Evolutionary conservation across 345 rosid genomes (phyloP).

Genomic region (Brassica nigra): DNA sequence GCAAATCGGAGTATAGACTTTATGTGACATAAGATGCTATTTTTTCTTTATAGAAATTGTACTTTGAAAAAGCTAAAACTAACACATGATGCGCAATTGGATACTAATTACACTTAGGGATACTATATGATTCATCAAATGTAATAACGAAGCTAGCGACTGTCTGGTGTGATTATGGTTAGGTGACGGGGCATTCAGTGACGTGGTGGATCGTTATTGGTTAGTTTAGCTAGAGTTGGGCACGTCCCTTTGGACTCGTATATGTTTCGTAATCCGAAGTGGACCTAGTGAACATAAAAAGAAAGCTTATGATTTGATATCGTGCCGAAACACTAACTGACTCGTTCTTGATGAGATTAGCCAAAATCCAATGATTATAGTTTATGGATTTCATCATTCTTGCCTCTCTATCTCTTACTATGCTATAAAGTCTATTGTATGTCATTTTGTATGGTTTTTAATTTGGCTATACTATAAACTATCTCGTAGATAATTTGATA

Average conservation of each 20-base stretch:
- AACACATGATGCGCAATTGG: slow-evolving; percentile 15
- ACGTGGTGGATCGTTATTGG: slow-evolving; percentile 9
- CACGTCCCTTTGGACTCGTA: slow-evolving; percentile 27
- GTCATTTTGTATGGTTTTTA: no score
- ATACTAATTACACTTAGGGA: not conserved
- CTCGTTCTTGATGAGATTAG: no score
- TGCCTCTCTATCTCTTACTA: no score
- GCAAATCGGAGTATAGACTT: not conserved
- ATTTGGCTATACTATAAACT: no score
- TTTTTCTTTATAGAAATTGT: not conserved
- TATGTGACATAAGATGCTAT: not conserved
- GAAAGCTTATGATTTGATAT: not conserved
- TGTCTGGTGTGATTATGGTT: slow-evolving; percentile 38
- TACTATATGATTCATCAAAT: not conserved
- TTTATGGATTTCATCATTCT: no score
- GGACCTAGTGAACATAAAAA: not conserved
- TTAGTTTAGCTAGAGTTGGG: slow-evolving; percentile 19
- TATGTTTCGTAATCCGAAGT: slow-evolving; percentile 12
- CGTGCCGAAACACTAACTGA: slow-evolving; percentile 21
- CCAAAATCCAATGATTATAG: no score
- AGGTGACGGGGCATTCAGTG: slow-evolving; percentile 17
- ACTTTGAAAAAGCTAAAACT: not conserved
- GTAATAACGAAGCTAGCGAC: slow-evolving; percentile 13
- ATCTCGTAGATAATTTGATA: no score
- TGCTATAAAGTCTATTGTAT: no score